Percentiles rank a stretch among this genome's conserved stretches.
Conservation (phyloP, 2,329 filamentous ascomycete genomes). For the Zymoseptoria pseudotritici region DNA sequence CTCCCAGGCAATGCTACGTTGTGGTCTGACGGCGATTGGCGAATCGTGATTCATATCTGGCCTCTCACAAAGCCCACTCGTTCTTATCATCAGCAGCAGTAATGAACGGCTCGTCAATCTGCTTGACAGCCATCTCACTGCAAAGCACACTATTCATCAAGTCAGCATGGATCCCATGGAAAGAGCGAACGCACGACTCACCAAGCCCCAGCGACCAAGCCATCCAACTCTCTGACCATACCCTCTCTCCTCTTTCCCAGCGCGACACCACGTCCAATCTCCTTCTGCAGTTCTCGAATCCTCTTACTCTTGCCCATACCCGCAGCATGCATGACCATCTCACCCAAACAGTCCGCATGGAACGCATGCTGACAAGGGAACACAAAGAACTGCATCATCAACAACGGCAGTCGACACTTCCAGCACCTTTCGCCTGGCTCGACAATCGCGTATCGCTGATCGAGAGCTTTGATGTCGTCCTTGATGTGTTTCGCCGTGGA, state of each 20-base stretch:
- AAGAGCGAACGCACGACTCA: conserved; percentile 27
- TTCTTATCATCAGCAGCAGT: conserved; percentile 61
- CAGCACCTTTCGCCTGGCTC: conserved; percentile 94
- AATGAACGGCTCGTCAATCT: conserved; percentile 90
- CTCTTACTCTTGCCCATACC: conserved; percentile 67
- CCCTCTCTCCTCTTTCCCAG: conserved; percentile 67
- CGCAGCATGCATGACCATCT: conserved; percentile 73
- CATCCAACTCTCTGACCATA: conserved; percentile 82
- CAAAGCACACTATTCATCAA: conserved; percentile 63
- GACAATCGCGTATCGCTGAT: conserved; percentile 88
- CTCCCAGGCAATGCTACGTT: background rate
- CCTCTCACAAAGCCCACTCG: conserved; percentile 61
- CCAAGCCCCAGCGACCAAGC: conserved; percentile 76
- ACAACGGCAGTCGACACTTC: conserved; percentile 73
- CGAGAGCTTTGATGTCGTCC: conserved; percentile 75
- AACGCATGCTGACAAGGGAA: conserved; percentile 98
- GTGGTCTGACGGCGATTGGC: background rate
- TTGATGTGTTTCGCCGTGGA: conserved; percentile 87
- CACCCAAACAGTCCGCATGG: conserved; percentile 87
- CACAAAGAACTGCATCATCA: conserved; percentile 92
- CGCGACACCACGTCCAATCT: conserved; percentile 67
- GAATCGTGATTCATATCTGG: conserved; percentile 7
- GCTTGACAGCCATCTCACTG: conserved; percentile 88
- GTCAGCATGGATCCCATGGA: conserved; percentile 30
- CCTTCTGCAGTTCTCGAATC: conserved; percentile 77